Percentiles rank a stretch among this genome's conserved stretches.
Evolutionary conservation across 176 grass and related monocot genomes (phyloP).

Genomic region (Oryza rufipogon): DNA sequence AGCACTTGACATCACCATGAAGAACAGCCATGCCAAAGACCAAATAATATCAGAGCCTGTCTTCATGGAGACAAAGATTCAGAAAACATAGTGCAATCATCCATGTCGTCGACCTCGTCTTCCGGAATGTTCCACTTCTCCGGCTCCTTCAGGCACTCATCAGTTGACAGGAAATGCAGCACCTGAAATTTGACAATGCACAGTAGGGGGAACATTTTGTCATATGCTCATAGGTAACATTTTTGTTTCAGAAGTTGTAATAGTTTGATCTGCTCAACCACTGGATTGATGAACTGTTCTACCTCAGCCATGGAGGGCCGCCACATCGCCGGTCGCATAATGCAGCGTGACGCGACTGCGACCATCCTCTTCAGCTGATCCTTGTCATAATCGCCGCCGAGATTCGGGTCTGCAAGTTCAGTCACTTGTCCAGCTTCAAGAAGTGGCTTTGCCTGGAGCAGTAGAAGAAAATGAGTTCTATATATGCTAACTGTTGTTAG

Average conservation of each 20-base stretch:
- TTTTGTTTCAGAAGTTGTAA: background rate
- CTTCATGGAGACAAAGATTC: constrained; percentile 46
- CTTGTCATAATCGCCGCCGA: constrained; percentile 62
- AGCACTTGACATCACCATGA: constrained; percentile 6
- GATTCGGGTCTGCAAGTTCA: constrained; percentile 73
- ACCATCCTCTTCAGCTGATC: constrained; percentile 76
- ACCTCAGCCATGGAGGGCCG: constrained; percentile 86
- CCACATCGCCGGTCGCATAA: constrained; percentile 79
- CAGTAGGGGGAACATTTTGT: background rate
- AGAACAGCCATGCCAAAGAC: constrained; percentile 37
- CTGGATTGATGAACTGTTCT: background rate
- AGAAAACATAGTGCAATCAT: constrained; percentile 62
- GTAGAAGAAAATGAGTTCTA: background rate
- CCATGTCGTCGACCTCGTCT: constrained; percentile 68
- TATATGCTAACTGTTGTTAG: background rate
- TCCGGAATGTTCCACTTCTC: constrained; percentile 87
- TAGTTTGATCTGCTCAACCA: background rate
- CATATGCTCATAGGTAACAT: background rate
- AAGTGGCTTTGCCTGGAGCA: constrained; percentile 79
- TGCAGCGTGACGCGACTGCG: constrained; percentile 61
- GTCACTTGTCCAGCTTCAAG: constrained; percentile 74
- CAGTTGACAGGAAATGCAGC: constrained; percentile 62
- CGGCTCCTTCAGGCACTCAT: constrained; percentile 55
- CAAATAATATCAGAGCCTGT: constrained; percentile 1
- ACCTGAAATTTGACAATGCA: constrained; percentile 47